These are phyloP conservation scores for Scheffersomyces ergatensis DNA, from an alignment of 805 yeast genomes.

Conservation along the genomic window DNA sequence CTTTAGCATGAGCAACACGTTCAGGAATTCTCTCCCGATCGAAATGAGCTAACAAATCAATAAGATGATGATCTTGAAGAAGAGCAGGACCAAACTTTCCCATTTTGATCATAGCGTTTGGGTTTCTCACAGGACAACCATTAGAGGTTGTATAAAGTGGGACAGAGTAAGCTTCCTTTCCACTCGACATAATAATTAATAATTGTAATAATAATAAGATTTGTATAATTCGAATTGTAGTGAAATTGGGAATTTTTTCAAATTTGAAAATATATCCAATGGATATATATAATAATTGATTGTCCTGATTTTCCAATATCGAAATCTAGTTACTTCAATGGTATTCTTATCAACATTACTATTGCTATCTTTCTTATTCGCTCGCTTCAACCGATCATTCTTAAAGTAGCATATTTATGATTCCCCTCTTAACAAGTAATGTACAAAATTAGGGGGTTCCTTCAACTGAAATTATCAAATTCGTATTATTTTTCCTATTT, in stretches of 20 bases:
- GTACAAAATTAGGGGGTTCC: too few species aligned
- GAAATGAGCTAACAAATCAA: slow-evolving; percentile 57
- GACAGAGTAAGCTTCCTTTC: slow-evolving; percentile 6
- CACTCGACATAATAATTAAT: slow-evolving; percentile 4
- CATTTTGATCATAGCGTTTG: slow-evolving; percentile 1
- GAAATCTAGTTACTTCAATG: too few species aligned
- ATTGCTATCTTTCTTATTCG: too few species aligned
- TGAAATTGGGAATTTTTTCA: not conserved
- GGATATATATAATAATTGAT: too few species aligned
- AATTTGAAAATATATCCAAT: not conserved
- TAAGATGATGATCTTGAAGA: slow-evolving; percentile 55
- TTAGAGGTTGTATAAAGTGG: slow-evolving; percentile 21
- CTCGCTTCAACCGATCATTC: too few species aligned
- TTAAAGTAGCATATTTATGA: too few species aligned
- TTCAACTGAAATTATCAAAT: too few species aligned
- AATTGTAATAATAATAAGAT: not conserved
- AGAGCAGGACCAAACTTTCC: slow-evolving; percentile 48
- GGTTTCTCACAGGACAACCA: slow-evolving; percentile 3
- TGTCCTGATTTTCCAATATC: too few species aligned
- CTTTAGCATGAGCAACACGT: slow-evolving; percentile 67
- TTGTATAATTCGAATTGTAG: not conserved
- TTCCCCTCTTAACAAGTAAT: too few species aligned
- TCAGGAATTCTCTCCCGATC: slow-evolving; percentile 67
- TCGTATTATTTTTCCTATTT: too few species aligned
- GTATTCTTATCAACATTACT: too few species aligned